Base-by-base conservation (phyloP, 2,329 filamentous ascomycete species). In the Cytospora chrysosperma region DNA sequence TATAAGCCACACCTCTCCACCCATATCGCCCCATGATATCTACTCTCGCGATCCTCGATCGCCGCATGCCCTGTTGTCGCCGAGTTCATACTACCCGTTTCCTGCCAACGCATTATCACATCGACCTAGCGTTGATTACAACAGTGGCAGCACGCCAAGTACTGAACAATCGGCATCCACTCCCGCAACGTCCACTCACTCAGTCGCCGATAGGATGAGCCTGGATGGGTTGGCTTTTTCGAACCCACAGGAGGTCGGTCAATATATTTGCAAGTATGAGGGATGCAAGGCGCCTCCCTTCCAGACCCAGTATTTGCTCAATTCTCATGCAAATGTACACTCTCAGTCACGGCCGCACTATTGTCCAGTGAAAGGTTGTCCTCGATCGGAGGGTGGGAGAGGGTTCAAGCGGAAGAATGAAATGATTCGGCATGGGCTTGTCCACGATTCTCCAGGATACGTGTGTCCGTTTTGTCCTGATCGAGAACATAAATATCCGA, bases 401-500 rank as follows among this genome's bases (percentile, higher is more conserved):
- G 88, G 88, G 0, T 90, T 90, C 74, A 90, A 90, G 74, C 81
- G 88, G 63, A 90, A 89, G 73, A 90, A 90, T 68, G 88, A 90
- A 72, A 89, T 90, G 87, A 89, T 89, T 54, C 77, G 87, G 30
- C 87, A 90, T 72, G 93, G 94, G 1, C 83, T 98, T 3, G 95
- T 98, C 4, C 95, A 99, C 72, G 89, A 93, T 68, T 96, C 92
- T 9, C 95, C 95, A 1, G 94, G 94, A 65, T 99, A 98, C 72
- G 88, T 97, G 32, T 99, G 95, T 75, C 95, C 95, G 0, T 98
- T 97, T 73, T 99, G 95, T 75, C 91, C 92, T 1, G 93, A 97
- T 71, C 85, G 93, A 68, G 93, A 97, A 74, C 94, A 97, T 75
- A 93, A 90, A 73, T 98, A 98, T 74, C 95, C 95, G 6, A 84